Conservation (phyloP, 352 stramenopile genomes). For the Globisporangium heterothallicum region DNA sequence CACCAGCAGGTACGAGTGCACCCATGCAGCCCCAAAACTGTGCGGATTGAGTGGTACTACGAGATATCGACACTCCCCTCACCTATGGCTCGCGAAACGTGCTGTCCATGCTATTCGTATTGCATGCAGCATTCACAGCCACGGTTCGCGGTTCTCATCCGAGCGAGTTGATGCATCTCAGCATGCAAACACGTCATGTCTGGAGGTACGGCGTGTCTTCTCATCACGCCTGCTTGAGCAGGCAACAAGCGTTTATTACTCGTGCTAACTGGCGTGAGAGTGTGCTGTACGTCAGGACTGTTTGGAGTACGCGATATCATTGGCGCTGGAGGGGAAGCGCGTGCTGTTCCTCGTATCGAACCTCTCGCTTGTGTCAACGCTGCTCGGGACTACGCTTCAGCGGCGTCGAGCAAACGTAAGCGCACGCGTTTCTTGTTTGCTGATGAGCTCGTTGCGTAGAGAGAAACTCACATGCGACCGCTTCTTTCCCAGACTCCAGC, state of each 20-base stretch:
- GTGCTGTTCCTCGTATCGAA: slow-evolving; percentile 16
- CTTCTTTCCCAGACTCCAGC: slow-evolving; percentile 20
- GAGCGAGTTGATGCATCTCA: not conserved
- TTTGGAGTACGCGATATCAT: slow-evolving; percentile 14
- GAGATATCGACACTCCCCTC: not conserved
- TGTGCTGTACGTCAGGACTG: slow-evolving; percentile 1
- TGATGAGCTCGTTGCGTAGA: too few relatives aligned
- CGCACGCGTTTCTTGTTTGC: slow-evolving; percentile 14
- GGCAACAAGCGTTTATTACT: too few relatives aligned
- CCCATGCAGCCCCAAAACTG: too few relatives aligned
- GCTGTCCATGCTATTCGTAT: not conserved
- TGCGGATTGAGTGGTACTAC: not conserved
- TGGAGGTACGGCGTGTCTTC: not conserved
- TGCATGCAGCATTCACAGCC: too few relatives aligned
- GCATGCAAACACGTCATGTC: not conserved
- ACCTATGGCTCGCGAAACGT: not conserved
- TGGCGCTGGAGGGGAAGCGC: slow-evolving; percentile 11
- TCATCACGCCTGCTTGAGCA: too few relatives aligned
- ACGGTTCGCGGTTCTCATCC: not conserved
- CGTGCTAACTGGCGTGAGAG: not conserved
- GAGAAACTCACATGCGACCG: too few relatives aligned
- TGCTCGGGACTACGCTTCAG: slow-evolving; percentile 10
- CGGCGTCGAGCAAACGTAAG: slow-evolving; percentile 6
- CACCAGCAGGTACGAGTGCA: slow-evolving; percentile 7
- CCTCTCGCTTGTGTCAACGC: slow-evolving; percentile 5